phyloP scores from a whole-genome alignment of 148 eudicot genomes.

The Rhododendron ferrugineum region DNA sequence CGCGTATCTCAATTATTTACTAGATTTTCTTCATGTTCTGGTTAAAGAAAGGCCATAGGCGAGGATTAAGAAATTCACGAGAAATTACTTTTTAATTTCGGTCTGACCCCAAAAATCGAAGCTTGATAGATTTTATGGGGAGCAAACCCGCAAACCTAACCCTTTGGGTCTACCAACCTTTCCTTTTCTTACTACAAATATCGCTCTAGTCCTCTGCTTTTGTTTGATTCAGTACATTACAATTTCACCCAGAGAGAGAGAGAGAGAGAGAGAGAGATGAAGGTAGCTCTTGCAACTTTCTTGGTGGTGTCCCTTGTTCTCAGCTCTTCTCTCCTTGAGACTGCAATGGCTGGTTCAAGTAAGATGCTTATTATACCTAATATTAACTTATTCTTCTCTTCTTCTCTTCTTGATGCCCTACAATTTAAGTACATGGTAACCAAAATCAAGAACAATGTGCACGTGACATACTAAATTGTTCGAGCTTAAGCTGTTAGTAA shows the following conservation, averaged over 20 bases:
- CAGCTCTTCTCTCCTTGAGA: conserved; percentile 23
- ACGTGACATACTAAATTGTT: neutral
- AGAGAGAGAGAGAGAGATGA: conserved; percentile 22
- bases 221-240: neutral
- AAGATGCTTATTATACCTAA: neutral
- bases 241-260: neutral
- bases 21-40: neutral
- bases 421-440: neutral
- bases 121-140: neutral
- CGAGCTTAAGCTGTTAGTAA: neutral
- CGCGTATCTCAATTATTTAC: neutral
- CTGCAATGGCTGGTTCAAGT: conserved; percentile 17
- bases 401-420: neutral
- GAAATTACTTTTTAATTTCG: too few relatives aligned
- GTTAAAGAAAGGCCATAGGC: neutral
- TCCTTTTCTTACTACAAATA: neutral
- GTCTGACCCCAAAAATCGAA: too few relatives aligned
- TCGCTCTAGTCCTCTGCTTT: neutral
- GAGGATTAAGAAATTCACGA: too few relatives aligned
- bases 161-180: neutral
- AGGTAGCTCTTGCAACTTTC: conserved; percentile 23
- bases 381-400: neutral
- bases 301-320: conserved; percentile 24
- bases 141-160: neutral
- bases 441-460: neutral